phyloP scores from a whole-genome alignment of 2,329 filamentous ascomycete genomes.

The Clonostachys rhizophaga region DNA sequence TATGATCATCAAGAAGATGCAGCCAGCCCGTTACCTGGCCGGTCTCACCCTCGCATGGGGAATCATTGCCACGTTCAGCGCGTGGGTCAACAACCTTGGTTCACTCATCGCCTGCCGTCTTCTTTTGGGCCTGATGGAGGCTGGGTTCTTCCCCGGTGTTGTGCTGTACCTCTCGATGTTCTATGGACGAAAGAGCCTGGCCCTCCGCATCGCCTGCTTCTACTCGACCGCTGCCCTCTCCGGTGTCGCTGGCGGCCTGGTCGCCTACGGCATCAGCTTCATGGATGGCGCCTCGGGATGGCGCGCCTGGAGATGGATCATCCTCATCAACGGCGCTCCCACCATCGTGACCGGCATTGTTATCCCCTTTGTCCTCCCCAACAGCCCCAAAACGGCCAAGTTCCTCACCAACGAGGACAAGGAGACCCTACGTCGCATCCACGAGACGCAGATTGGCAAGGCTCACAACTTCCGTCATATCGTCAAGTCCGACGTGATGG shows the following conservation, averaged over 20 bases:
- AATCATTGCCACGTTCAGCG: constrained; percentile 64
- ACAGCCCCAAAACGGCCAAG: constrained; percentile 72
- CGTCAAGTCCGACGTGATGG: constrained; percentile 69
- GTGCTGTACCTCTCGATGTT: constrained; percentile 81
- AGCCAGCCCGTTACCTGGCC: constrained; percentile 42
- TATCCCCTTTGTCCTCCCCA: constrained; percentile 75
- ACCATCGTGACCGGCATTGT: constrained; percentile 64
- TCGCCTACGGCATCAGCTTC: constrained; percentile 66
- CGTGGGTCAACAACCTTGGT: constrained; percentile 57
- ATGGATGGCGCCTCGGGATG: constrained; percentile 46
- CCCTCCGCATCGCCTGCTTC: constrained; percentile 75
- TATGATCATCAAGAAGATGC: constrained; percentile 27
- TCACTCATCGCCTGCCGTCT: constrained; percentile 63
- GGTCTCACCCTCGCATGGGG: constrained; percentile 55
- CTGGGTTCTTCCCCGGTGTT: constrained; percentile 73
- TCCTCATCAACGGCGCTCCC: constrained; percentile 65
- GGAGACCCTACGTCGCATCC: constrained; percentile 59
- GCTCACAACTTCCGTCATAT: constrained; percentile 69
- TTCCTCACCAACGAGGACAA: constrained; percentile 71
- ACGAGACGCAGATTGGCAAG: constrained; percentile 68
- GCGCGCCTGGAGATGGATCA: constrained; percentile 55
- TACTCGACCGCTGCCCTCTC: constrained; percentile 79
- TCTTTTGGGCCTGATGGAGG: constrained; percentile 71
- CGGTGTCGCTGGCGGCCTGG: constrained; percentile 71
- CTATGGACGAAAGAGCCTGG: constrained; percentile 77